Evolutionary conservation across 2,329 filamentous ascomycete species (phyloP), one percentile per base, ranked within the genome.

Genomic region (Xylaria sp.): DNA sequence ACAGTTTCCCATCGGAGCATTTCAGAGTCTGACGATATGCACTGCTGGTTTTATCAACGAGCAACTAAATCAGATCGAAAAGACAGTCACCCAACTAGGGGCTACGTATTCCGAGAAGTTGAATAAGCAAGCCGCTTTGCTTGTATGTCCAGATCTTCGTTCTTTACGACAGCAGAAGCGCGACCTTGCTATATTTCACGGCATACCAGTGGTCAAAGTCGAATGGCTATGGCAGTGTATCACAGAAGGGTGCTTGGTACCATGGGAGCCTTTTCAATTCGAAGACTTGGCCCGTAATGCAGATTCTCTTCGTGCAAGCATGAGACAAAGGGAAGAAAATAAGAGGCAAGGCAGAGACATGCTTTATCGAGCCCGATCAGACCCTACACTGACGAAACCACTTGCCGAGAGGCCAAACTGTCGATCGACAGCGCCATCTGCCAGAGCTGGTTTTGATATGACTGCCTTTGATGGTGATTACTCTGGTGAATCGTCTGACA

Each of bases 201-300:
- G 82, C 3, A 88, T 97, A 9, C 90, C 92, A 1, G 85, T 93
- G n/a, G 89, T 97, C 9, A 83, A 83, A 6, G 83, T 85, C 16
- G 83, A 88, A 19, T 99, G 94, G 94, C 78, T 99, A 2, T 94
- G 90, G 87, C 82, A 87, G 55, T 94, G 89, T 65, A 85, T 97
- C 54, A 78, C 80, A 68, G 83, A 76, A 0, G 83, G 83, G 4
- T 76, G 67, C 62, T 74, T 76, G 2, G 72, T 78, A 2, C 78
- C 82, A 1, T 71, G 79, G 49, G 75, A 78, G 46, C 66, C 72
- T 5, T 83, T 75, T 55, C 68, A 83, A 58, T 83, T 80, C 57
- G 72, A 78, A 0, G 77, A 81, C 61, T 68, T 83, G 34, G 61
- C 67, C 37, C 47, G 59, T 8, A 61, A 59, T 16, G 52, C 53